Evolutionary conservation across 2,329 filamentous ascomycete genomes (phyloP).

Genomic region (Arthrobotrys pseudoclavata): DNA sequence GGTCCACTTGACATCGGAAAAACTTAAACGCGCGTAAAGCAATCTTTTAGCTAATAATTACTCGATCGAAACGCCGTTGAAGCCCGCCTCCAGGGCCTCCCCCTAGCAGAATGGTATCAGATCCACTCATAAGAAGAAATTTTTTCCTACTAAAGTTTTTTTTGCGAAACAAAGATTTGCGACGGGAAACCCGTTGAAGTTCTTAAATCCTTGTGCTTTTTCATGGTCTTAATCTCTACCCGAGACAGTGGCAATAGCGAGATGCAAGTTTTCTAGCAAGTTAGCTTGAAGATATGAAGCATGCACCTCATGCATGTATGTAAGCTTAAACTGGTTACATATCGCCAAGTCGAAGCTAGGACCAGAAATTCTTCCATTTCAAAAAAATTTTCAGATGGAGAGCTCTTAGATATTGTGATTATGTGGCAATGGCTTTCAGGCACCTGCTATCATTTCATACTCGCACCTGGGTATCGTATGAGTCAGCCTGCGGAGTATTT

Average conservation of each 20-base stretch:
- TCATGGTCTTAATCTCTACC: constrained; percentile 50
- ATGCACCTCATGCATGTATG: neutral
- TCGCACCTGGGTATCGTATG: constrained; percentile 27
- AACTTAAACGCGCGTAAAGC: constrained; percentile 45
- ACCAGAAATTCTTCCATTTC: constrained; percentile 25
- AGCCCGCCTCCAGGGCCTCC: neutral
- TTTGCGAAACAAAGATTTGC: constrained; percentile 7
- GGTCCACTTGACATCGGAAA: constrained; percentile 11
- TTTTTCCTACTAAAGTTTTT: constrained; percentile 15
- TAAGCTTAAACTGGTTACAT: constrained; percentile 21
- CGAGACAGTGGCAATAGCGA: constrained; percentile 46
- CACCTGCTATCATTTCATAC: constrained; percentile 23
- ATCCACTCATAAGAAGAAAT: constrained; percentile 12
- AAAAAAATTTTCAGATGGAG: constrained; percentile 23
- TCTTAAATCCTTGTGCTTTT: constrained; percentile 7
- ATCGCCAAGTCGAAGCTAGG: constrained; percentile 29
- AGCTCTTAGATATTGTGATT: constrained; percentile 30
- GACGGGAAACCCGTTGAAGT: constrained; percentile 13
- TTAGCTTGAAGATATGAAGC: constrained; percentile 17
- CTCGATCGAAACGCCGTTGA: constrained; percentile 53
- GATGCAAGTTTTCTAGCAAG: constrained; percentile 20
- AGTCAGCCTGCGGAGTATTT: constrained; percentile 17
- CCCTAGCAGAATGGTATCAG: neutral
- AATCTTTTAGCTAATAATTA: constrained; percentile 57
- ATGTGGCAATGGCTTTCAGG: constrained; percentile 37